Percentiles rank a stretch among this genome's conserved stretches.
phyloP scores from a whole-genome alignment of 768 basidiomycete genomes.

The Mycena polygramma region DNA sequence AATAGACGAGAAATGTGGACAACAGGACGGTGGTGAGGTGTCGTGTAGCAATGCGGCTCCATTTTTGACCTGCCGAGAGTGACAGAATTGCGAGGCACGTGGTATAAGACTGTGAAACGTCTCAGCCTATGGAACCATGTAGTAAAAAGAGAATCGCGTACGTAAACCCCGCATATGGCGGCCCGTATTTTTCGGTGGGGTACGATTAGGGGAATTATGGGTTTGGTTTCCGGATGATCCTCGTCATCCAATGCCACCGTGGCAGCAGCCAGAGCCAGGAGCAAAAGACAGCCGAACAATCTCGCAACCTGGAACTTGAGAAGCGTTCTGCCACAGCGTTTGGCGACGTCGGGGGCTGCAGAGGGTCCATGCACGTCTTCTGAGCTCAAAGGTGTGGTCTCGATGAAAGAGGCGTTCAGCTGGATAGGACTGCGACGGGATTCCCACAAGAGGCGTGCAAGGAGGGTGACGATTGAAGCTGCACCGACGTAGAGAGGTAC shows the following conservation, averaged over 20 bases:
- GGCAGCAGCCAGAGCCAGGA: neutral
- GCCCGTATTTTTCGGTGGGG: neutral
- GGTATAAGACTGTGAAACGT: conserved; percentile 3
- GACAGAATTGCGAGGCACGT: conserved; percentile 8
- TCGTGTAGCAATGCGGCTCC: conserved; percentile 4
- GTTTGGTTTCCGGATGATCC: conserved; percentile 3
- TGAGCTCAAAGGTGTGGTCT: neutral
- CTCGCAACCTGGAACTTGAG: conserved; percentile 13
- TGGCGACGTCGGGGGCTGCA: conserved; percentile 2
- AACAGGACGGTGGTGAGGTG: conserved; percentile 48
- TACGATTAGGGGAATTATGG: neutral
- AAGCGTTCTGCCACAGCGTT: conserved; percentile 5
- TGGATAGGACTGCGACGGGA: neutral
- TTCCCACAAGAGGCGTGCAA: neutral
- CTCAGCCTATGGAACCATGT: too few relatives aligned
- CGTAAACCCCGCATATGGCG: conserved; percentile 9
- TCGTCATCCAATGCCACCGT: conserved; percentile 1
- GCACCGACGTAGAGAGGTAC: conserved; percentile 1
- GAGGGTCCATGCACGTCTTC: neutral
- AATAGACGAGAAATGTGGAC: conserved; percentile 56
- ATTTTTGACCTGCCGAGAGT: neutral
- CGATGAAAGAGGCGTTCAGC: neutral
- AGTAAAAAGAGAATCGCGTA: neutral
- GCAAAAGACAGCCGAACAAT: conserved; percentile 6
- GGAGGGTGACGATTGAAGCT: neutral